A percentile compares a stretch with the other conserved stretches of the same genome.
These are phyloP conservation scores for Cordia subcordata DNA, from an alignment of 257 asterid species.

Conservation along the genomic window DNA sequence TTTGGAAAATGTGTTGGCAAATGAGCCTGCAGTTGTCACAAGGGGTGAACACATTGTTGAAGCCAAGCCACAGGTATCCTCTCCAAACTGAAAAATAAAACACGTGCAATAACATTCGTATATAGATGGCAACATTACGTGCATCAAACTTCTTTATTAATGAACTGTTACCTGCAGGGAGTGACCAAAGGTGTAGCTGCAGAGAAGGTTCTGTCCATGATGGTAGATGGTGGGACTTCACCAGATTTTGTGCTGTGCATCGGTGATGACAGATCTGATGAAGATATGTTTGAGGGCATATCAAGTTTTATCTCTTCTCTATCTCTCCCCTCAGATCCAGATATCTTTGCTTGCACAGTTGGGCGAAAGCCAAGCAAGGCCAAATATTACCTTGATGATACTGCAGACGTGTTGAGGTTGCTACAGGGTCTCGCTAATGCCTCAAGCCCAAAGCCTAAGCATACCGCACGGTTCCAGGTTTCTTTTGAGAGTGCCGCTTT, in stretches of 20 bases:
- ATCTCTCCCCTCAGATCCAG: slow-evolving; percentile 43
- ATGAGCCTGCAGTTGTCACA: slow-evolving; percentile 86
- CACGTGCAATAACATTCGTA: not conserved
- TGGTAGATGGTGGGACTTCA: slow-evolving; percentile 31
- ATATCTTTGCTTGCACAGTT: slow-evolving; percentile 56
- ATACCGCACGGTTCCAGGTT: slow-evolving; percentile 44
- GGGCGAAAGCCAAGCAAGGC: slow-evolving; percentile 59
- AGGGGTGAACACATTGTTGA: slow-evolving; percentile 92
- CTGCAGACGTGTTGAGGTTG: slow-evolving; percentile 31
- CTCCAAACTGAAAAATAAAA: not conserved
- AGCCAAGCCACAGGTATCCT: slow-evolving; percentile 85
- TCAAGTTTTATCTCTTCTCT: slow-evolving; percentile 32
- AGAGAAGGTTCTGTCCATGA: slow-evolving; percentile 31
- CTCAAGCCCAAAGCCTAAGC: slow-evolving; percentile 50
- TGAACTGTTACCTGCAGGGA: slow-evolving; percentile 36
- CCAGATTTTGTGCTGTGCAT: slow-evolving; percentile 51
- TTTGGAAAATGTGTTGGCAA: slow-evolving; percentile 75
- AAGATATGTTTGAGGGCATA: slow-evolving; percentile 55
- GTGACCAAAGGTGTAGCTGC: slow-evolving; percentile 52
- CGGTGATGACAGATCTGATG: slow-evolving; percentile 58
- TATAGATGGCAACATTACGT: not conserved
- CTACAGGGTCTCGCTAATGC: slow-evolving; percentile 38
- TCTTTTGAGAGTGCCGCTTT: slow-evolving; percentile 44
- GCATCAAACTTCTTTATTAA: not conserved
- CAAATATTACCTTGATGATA: slow-evolving; percentile 46